phyloP scores from a whole-genome alignment of 257 asterid genomes.

The Nicotiana knightiana region DNA sequence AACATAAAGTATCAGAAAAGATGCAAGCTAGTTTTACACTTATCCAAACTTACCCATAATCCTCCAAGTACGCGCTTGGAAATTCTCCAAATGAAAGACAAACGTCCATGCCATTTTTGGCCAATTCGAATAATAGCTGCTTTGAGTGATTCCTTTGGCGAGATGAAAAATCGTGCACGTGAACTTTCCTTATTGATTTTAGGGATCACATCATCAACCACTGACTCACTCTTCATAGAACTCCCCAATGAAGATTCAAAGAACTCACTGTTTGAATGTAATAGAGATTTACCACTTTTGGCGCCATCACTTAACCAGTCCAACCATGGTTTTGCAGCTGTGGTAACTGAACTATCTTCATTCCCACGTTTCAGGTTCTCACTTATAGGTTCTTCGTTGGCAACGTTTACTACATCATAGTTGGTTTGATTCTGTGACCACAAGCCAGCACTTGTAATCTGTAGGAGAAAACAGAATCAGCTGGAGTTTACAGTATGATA shows the following conservation, averaged over 20 bases:
- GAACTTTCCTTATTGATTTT: constrained; percentile 51
- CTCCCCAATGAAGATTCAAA: constrained; percentile 52
- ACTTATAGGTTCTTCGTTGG: constrained; percentile 17
- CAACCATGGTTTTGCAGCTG: constrained; percentile 47
- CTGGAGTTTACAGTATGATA: not conserved
- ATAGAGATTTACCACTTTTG: constrained; percentile 34
- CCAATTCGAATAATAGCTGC: constrained; percentile 64
- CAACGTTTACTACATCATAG: constrained; percentile 22
- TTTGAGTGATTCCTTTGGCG: constrained; percentile 79
- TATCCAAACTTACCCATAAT: constrained; percentile 67
- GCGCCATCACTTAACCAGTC: constrained; percentile 61
- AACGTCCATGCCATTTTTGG: constrained; percentile 85
- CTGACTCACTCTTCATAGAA: constrained; percentile 31
- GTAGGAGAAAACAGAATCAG: constrained; percentile 25
- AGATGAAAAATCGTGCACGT: constrained; percentile 48
- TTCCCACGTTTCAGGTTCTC: constrained; percentile 32
- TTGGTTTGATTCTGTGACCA: constrained; percentile 61
- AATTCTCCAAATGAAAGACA: constrained; percentile 63
- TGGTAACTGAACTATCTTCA: constrained; percentile 39
- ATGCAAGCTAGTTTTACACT: not conserved
- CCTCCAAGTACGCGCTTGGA: constrained; percentile 74
- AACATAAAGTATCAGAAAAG: not conserved
- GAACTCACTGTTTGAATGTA: constrained; percentile 36
- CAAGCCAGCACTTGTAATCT: constrained; percentile 82
- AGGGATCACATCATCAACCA: constrained; percentile 35